Conservation (phyloP, 2,329 filamentous ascomycete species). For the Gyromitra esculenta region DNA sequence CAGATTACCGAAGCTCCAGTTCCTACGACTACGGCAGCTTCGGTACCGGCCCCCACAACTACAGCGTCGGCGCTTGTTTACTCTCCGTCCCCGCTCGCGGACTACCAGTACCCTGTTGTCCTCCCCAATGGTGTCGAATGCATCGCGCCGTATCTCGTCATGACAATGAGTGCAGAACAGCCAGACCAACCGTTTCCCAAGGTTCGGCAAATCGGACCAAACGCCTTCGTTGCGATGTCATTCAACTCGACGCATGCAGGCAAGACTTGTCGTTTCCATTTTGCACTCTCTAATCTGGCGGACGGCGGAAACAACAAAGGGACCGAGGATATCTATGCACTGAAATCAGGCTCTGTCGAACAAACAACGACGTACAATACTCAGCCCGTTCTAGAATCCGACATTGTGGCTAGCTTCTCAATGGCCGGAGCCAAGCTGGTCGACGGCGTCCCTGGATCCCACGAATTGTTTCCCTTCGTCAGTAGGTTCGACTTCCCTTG, state of each 20-base stretch:
- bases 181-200: conserved; percentile 19
- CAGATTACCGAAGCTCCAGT: conserved; percentile 11
- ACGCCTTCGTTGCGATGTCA: conserved; percentile 25
- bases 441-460: not conserved
- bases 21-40: not conserved
- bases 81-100: conserved; percentile 12
- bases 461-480: conserved; percentile 21
- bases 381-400: not conserved
- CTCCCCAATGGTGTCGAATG: conserved; percentile 32
- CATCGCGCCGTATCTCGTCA: conserved; percentile 35
- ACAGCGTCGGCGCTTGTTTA: not conserved
- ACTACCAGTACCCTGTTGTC: conserved; percentile 20
- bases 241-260: conserved; percentile 31
- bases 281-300: conserved; percentile 34
- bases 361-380: conserved; percentile 29
- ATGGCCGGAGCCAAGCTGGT: not conserved
- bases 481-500: conserved; percentile 19
- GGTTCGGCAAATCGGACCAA: conserved; percentile 27
- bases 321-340: conserved; percentile 28
- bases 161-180: conserved; percentile 1
- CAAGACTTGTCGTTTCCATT: conserved; percentile 40
- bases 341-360: conserved; percentile 30
- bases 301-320: conserved; percentile 34
- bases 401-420: conserved; percentile 23
- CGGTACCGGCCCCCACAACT: not conserved